These are phyloP conservation scores for Ciborinia camelliae DNA, from an alignment of 2,329 filamentous ascomycete genomes.

Conservation along the genomic window DNA sequence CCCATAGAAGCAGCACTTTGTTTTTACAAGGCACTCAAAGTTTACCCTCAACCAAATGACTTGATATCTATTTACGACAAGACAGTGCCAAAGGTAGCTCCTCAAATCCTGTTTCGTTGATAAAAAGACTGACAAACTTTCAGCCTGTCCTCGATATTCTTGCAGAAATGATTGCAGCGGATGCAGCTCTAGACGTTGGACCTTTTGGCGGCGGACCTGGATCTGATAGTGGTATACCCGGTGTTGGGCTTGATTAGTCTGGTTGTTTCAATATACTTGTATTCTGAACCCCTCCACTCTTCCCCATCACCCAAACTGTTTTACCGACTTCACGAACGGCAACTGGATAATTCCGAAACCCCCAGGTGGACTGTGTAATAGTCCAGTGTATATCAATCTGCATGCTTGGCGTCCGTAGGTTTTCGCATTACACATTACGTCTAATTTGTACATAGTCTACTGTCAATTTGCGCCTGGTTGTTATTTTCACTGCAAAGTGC, in stretches of 20 bases:
- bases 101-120: constrained; percentile 28
- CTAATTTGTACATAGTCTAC: constrained; percentile 35
- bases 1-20: constrained; percentile 81
- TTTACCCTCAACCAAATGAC: constrained; percentile 90
- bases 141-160: constrained; percentile 91
- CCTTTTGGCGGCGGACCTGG: constrained; percentile 33
- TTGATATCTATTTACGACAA: constrained; percentile 97
- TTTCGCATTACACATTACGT: constrained; percentile 28
- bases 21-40: constrained; percentile 98
- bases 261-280: constrained; percentile 18
- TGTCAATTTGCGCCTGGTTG: constrained; percentile 27
- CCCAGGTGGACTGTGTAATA: constrained; percentile 10
- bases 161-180: constrained; percentile 96
- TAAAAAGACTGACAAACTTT: constrained; percentile 27
- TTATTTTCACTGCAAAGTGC: constrained; percentile 19
- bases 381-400: constrained; percentile 33
- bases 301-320: constrained; percentile 20
- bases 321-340: constrained; percentile 15
- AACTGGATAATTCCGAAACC: constrained; percentile 22
- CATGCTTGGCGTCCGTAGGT: constrained; percentile 29
- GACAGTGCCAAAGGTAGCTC: constrained; percentile 83
- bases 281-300: constrained; percentile 21
- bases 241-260: constrained; percentile 36
- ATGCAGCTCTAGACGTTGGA: constrained; percentile 66
- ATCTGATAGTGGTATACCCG: constrained; percentile 35